Evolutionary conservation across 202 grass and related monocot genomes (phyloP), one percentile per base, ranked within the genome.

Genomic region (Schoenoplectus tabernaemontani): DNA sequence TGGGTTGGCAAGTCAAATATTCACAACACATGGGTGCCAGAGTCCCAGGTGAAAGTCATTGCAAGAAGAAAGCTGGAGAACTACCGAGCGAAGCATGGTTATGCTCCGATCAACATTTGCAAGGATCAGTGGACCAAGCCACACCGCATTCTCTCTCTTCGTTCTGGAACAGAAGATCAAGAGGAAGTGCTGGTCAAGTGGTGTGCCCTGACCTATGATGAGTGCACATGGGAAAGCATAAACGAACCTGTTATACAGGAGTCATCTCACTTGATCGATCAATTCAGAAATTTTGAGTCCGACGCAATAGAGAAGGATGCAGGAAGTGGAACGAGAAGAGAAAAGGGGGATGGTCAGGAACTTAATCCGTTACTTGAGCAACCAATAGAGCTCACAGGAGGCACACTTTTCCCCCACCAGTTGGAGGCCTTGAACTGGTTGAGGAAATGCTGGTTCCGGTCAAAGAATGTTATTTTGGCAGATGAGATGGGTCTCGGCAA

Each of bases 401-500:
- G 96, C 16, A 56, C 81, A 61, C 88, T 99, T 51, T 96, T 99
- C 54, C 92, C 96, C 39, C 96, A 99, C 87, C 96, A 99, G 84
- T 84, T 96, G 68, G 96, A 99, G 87, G 92, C 96, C 81, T 85
- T 99, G 79, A 99, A 99, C 70, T 99, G 96, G 96, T 82, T 95
- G 39, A 88, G 96, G 47, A 99, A 96, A 88, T 99, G 96, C 84
- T 99, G 96, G 96, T 83, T 79, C 36, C 90, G 81, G 83, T 90
- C 86, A 67, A 99, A 95, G 82, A 99, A 99, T 91, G 96, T 99
- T 48, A 99, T 99, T 82, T 90, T 99, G 82, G 96, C 96, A 82
- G 96, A 99, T 91, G 96, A 99, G 87, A 99, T 99, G 96, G 96
- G 96, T 58, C 96, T 99, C 56, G 96, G 96, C 46, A 99, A 99